Evolutionary conservation across 2,329 filamentous ascomycete genomes (phyloP), one percentile per base, ranked within the genome.

Genomic region (Tricladium varicosporioides): DNA sequence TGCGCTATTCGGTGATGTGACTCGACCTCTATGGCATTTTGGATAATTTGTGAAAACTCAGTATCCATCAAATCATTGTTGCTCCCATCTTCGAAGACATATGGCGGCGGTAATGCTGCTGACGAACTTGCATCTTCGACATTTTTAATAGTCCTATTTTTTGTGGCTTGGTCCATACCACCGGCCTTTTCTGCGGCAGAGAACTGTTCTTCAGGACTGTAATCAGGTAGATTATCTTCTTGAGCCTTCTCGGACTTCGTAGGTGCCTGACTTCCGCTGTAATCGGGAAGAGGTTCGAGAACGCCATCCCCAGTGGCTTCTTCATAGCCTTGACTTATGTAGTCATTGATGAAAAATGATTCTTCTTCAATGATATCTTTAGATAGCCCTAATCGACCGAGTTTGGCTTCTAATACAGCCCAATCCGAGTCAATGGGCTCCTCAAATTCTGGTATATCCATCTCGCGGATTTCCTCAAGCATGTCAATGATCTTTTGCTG

Each of bases 321-420:
- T 46, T 58, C 52, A 15, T 53, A 54, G 2, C 53, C 56, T 16
- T 60, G 54, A 10, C 36, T 10, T 18, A 63, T 51, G 56, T 57
- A 65, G 33, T 51, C 49, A 15, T 60, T 53, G 32, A 65, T 61
- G 53, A 63, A 65, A 31, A 62, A 63, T 43, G 61, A 62, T 16
- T 61, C 60, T 51, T 62, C 57, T 2, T 58, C 54, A 18, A 60
- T 43, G 8, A 60, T n/a, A 31, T 57, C 52, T 33, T 56, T 50
- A 5, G 58, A 50, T n/a, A 63, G 27, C 2, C 61, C 61, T 5
- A 53, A 47, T 19, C 50, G 57, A 11, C 51, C 47, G 40, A 65
- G 54, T 46, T 59, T 40, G 13, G 22, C 42, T 42, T 56, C 54
- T 19, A 61, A 43, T 11, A 57, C 47, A 2, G 54, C 49, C 62